Conservation (phyloP, 2,329 filamentous ascomycete genomes). For the Diaporthe citriasiana region DNA sequence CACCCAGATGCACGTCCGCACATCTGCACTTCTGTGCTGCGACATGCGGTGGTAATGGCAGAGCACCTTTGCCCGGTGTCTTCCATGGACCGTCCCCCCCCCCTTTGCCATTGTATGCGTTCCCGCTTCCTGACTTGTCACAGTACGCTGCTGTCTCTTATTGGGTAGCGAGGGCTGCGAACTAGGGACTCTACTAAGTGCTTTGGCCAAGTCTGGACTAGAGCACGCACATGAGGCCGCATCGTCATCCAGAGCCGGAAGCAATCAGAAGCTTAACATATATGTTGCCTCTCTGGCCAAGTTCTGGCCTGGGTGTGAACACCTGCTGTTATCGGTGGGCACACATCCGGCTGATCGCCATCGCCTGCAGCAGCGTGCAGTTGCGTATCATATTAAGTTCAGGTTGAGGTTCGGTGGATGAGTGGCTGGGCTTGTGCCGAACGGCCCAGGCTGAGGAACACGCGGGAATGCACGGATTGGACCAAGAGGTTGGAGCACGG, state of each 20-base stretch:
- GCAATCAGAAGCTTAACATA: slow-evolving; percentile 8
- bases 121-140: slow-evolving; percentile 6
- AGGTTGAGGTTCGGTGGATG: neutral
- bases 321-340: slow-evolving; percentile 7
- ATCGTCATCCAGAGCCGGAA: neutral
- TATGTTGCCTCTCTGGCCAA: slow-evolving; percentile 3
- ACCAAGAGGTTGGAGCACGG: neutral
- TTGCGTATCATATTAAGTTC: neutral
- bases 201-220: slow-evolving; percentile 4
- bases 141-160: neutral
- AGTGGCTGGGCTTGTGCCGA: slow-evolving; percentile 22
- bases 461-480: slow-evolving; percentile 18
- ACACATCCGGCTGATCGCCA: slow-evolving; percentile 19
- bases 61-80: neutral
- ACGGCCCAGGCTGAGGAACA: slow-evolving; percentile 25
- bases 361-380: neutral
- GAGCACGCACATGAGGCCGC: neutral
- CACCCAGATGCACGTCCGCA: slow-evolving; percentile 21
- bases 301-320: neutral
- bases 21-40: slow-evolving; percentile 17
- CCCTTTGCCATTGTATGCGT: slow-evolving; percentile 6
- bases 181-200: neutral
- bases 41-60: slow-evolving; percentile 1
- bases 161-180: neutral
- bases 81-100: neutral